Conservation (phyloP, 2,329 filamentous ascomycete species). For the Colletotrichum phormii region DNA sequence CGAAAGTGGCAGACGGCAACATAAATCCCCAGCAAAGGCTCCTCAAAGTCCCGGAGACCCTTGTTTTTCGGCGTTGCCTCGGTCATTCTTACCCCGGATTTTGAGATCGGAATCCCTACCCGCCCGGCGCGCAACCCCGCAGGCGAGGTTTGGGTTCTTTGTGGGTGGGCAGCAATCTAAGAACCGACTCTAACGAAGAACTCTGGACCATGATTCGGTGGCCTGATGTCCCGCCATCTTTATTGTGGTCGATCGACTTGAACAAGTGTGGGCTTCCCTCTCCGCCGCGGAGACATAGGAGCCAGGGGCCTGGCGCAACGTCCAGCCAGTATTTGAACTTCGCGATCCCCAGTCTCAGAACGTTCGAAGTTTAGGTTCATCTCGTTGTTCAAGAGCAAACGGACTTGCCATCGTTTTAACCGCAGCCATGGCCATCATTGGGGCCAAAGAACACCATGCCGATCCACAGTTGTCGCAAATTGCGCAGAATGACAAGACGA, state of each 20-base stretch:
- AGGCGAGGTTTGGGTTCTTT: slow-evolving; percentile 2
- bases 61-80: slow-evolving; percentile 19
- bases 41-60: slow-evolving; percentile 8
- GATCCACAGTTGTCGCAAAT: slow-evolving; percentile 49
- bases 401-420: background rate
- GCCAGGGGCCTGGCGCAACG: background rate
- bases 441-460: slow-evolving; percentile 48
- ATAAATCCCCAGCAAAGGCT: background rate
- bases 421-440: slow-evolving; percentile 46
- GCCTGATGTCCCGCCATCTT: background rate
- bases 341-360: background rate
- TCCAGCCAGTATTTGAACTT: slow-evolving; percentile 19
- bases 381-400: background rate
- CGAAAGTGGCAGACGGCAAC: background rate
- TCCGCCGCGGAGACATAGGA: slow-evolving; percentile 1
- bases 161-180: background rate
- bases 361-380: background rate
- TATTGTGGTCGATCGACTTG: background rate
- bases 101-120: slow-evolving; percentile 3
- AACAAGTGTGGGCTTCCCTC: background rate
- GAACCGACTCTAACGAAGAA: background rate
- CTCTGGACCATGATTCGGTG: slow-evolving; percentile 8
- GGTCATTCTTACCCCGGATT: slow-evolving; percentile 28
- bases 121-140: slow-evolving; percentile 20
- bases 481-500: slow-evolving; percentile 47